Conservation (phyloP, 805 yeast species). For the Pichia gijzeniarum region DNA sequence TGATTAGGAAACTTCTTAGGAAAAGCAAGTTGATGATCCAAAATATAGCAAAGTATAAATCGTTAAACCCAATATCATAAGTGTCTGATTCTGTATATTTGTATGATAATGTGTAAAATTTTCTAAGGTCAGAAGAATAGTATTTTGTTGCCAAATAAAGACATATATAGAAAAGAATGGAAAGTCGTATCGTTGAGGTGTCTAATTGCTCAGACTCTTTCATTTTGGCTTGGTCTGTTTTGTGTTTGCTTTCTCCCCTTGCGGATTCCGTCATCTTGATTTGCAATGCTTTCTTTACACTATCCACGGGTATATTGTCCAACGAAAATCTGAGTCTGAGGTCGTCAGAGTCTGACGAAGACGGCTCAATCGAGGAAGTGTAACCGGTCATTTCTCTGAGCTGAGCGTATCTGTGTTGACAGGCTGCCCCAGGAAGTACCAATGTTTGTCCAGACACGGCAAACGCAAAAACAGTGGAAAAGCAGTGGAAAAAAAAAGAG, state of each 20-base stretch:
- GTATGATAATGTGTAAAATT: slow-evolving; percentile 39
- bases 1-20: slow-evolving; percentile 56
- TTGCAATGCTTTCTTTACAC: too few relatives aligned
- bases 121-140: slow-evolving; percentile 24
- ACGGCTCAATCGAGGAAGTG: not conserved
- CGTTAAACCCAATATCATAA: slow-evolving; percentile 55
- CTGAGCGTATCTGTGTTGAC: too few relatives aligned
- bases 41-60: slow-evolving; percentile 44
- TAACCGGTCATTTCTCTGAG: not conserved
- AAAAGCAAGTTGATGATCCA: slow-evolving; percentile 53
- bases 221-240: slow-evolving; percentile 4
- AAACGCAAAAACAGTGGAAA: too few relatives aligned
- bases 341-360: not conserved
- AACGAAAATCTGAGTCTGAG: not conserved
- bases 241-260: not conserved
- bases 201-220: slow-evolving; percentile 18
- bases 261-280: too few relatives aligned
- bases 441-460: too few relatives aligned
- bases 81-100: slow-evolving; percentile 22
- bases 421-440: too few relatives aligned
- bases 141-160: slow-evolving; percentile 17
- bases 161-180: slow-evolving; percentile 15
- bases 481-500: too few relatives aligned
- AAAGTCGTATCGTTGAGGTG: slow-evolving; percentile 7
- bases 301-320: not conserved